Evolutionary conservation across 1,284 basidiomycete genomes (phyloP).

Genomic region (Tremellales sp.): DNA sequence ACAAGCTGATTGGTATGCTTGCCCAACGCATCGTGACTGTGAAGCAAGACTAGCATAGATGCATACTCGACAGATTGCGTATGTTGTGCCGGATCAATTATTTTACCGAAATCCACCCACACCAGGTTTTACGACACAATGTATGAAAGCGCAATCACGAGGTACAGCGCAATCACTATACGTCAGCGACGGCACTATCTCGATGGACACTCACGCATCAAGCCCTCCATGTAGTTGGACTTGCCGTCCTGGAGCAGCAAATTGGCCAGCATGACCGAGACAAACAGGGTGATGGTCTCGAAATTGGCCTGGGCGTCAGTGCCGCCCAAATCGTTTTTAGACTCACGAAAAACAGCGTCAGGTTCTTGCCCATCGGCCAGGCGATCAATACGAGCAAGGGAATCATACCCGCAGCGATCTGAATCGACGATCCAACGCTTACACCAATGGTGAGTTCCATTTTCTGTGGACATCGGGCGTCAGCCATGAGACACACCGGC

Average conservation of each 20-base stretch:
- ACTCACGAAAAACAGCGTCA: slow-evolving; percentile 73
- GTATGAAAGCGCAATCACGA: slow-evolving; percentile 58
- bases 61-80: too few species aligned
- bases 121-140: slow-evolving; percentile 29
- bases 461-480: slow-evolving; percentile 49
- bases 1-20: slow-evolving; percentile 20
- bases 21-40: slow-evolving; percentile 26
- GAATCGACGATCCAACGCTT: slow-evolving; percentile 85
- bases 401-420: slow-evolving; percentile 84
- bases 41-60: too few species aligned
- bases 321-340: neutral
- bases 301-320: slow-evolving; percentile 30
- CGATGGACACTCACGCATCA: slow-evolving; percentile 53
- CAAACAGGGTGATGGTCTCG: slow-evolving; percentile 76
- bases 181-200: slow-evolving; percentile 6
- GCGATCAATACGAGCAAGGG: slow-evolving; percentile 78
- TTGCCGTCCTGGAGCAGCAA: slow-evolving; percentile 64
- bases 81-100: too few species aligned
- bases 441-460: slow-evolving; percentile 86
- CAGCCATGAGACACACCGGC: neutral
- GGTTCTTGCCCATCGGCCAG: slow-evolving; percentile 69
- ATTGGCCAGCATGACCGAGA: slow-evolving; percentile 77
- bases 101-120: too few species aligned
- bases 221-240: slow-evolving; percentile 79
- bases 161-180: slow-evolving; percentile 58